Base-by-base conservation (phyloP, 371 early-diverging fungal genomes). In the Actinomortierella wolfii region DNA sequence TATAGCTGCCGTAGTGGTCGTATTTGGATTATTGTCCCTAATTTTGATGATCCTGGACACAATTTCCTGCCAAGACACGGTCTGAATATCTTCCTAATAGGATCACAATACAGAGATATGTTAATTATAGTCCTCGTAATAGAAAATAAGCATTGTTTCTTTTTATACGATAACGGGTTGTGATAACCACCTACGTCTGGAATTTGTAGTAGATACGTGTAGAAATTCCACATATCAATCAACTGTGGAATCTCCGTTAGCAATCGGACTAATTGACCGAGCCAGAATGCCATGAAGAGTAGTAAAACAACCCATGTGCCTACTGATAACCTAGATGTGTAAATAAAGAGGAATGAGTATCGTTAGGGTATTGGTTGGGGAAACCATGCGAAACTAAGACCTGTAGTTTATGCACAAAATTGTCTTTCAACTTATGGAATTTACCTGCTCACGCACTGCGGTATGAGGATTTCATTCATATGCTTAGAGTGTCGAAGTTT, bases 191-290 rank as follows among this genome's bases (percentile, higher is more conserved):
- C 67, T 82, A 91, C 91, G 57, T 94, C 94, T 26, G 87, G 83
- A 39, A 98, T 90, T 29, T 89, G 86, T 28, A 97, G 81, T 17
- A 93, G 78, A 60, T 94, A 82, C 0, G 82, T 83, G 68, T 86
- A 97, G 69, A 98, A 96, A 50, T 89, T 85, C 56, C 89, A 86
- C 84, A 96, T 95, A 63, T 94, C 90, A 15, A 80, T 78, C 28
- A 95, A 76, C 51, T 79, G 73, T 4, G 93, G 89, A 20, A 91
- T 68, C 54, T 96, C 94, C 25, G 83, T 71, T 9, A 86, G 55
- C 9, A 96, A 78, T 20, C 87, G 81, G 28, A 88, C 50, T 4
- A 87, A 54, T 77, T 95, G 91, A 77, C 85, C 90, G 6, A 74
- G 52, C 94, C 93, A 96, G 82, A 89, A 92, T 20, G 77, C 68